These are phyloP conservation scores for Picochlorum costavermella DNA, from an alignment of 139 green algal species.

Conservation along the genomic window DNA sequence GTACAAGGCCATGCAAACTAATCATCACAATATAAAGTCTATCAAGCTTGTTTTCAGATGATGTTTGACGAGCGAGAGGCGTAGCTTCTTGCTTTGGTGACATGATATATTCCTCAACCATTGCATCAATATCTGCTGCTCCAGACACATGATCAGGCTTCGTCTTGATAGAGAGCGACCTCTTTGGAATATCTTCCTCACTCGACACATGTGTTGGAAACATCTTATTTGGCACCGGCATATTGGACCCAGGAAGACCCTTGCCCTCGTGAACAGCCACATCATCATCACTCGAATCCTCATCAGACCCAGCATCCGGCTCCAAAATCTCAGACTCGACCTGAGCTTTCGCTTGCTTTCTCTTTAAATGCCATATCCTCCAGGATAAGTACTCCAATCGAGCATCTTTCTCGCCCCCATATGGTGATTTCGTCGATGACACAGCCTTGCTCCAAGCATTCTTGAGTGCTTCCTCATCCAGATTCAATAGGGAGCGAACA, in stretches of 20 bases:
- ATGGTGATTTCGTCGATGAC: conserved; percentile 15
- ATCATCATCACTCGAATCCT: conserved; percentile 4
- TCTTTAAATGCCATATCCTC: conserved; percentile 80
- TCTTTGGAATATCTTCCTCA: neutral
- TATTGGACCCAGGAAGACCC: neutral
- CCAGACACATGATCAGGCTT: neutral
- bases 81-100: conserved; percentile 11
- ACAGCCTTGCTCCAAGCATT: conserved; percentile 62
- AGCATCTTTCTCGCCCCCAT: conserved; percentile 52
- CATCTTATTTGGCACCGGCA: neutral
- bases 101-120: conserved; percentile 24
- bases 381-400: conserved; percentile 75
- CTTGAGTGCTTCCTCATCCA: conserved; percentile 62
- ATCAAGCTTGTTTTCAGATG: conserved; percentile 5
- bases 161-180: neutral
- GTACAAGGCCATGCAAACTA: conserved; percentile 81
- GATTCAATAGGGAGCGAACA: conserved; percentile 63
- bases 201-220: neutral
- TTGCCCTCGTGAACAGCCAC: conserved; percentile 13
- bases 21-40: conserved; percentile 81
- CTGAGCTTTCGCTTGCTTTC: conserved; percentile 26
- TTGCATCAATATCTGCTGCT: conserved; percentile 2
- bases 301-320: conserved; percentile 3
- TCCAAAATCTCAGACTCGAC: conserved; percentile 7
- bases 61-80: neutral